Evolutionary conservation across 2,329 filamentous ascomycete genomes (phyloP).

Genomic region (Nemania sp.): DNA sequence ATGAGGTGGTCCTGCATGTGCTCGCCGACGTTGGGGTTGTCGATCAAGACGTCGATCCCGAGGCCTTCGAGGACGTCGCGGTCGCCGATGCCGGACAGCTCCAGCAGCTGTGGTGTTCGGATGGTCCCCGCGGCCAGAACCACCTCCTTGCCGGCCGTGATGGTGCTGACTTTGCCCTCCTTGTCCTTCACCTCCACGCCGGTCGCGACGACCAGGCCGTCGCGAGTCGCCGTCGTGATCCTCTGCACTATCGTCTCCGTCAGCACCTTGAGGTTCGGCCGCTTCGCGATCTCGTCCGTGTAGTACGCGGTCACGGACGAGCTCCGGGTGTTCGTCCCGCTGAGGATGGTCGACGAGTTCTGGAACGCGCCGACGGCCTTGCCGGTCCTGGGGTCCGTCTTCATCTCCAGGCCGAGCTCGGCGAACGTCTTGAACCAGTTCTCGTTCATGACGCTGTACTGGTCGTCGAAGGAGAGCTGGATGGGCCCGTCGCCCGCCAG

Average conservation of each 20-base stretch:
- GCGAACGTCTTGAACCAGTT: conserved; percentile 46
- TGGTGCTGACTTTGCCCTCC: conserved; percentile 28
- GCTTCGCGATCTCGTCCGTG: conserved; percentile 38
- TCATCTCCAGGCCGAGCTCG: conserved; percentile 41
- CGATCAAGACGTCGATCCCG: conserved; percentile 39
- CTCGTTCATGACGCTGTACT: conserved; percentile 40
- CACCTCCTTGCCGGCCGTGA: conserved; percentile 41
- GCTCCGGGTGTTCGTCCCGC: conserved; percentile 40
- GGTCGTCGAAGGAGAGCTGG: conserved; percentile 44
- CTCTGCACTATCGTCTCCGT: conserved; percentile 43
- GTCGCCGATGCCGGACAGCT: conserved; percentile 46
- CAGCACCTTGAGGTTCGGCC: conserved; percentile 43
- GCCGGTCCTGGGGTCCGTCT: conserved; percentile 41
- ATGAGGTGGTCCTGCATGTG: conserved; percentile 52
- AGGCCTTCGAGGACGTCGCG: conserved; percentile 44
- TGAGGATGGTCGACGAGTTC: conserved; percentile 41
- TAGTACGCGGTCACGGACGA: conserved; percentile 44
- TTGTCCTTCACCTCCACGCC: conserved; percentile 41
- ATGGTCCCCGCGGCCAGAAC: conserved; percentile 49
- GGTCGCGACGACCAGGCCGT: conserved; percentile 37
- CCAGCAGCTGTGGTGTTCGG: conserved; percentile 43
- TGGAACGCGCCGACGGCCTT: conserved; percentile 42
- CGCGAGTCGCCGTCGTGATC: conserved; percentile 36
- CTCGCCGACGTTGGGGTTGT: conserved; percentile 51
- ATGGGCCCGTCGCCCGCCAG: conserved; percentile 42